A percentile compares a stretch with the other conserved stretches of the same genome.
These are phyloP conservation scores for Blakeslea trispora DNA, from an alignment of 371 early-diverging fungal species.

Conservation along the genomic window DNA sequence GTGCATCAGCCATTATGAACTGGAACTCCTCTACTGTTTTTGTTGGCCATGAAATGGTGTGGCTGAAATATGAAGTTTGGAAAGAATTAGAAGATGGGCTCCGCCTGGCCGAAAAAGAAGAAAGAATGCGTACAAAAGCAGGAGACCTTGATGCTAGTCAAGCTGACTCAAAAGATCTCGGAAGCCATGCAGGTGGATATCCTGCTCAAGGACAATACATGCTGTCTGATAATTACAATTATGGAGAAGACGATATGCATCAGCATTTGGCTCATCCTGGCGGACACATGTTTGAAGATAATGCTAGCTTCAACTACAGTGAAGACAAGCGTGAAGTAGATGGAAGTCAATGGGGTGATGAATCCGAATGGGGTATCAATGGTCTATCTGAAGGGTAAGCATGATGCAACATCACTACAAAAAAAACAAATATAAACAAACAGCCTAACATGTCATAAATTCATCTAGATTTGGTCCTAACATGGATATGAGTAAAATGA, in stretches of 20 bases:
- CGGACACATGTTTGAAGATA: slow-evolving; percentile 5
- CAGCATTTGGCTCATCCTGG: slow-evolving; percentile 9
- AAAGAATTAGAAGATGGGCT: slow-evolving; percentile 76
- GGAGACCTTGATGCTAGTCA: background rate
- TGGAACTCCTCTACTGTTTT: slow-evolving; percentile 25
- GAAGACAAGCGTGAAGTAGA: slow-evolving; percentile 36
- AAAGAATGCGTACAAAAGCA: slow-evolving; percentile 42
- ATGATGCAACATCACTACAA: background rate
- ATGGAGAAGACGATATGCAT: slow-evolving; percentile 1
- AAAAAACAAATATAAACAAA: background rate
- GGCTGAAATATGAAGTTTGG: slow-evolving; percentile 68
- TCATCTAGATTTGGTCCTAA: slow-evolving; percentile 39
- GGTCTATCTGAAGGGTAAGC: slow-evolving; percentile 39
- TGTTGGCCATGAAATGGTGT: slow-evolving; percentile 60
- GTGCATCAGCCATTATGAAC: slow-evolving; percentile 32
- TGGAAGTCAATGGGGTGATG: slow-evolving; percentile 42
- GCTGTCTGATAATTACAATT: slow-evolving; percentile 6
- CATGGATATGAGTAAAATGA: slow-evolving; percentile 45
- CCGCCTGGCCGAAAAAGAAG: slow-evolving; percentile 65
- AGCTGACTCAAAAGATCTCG: background rate
- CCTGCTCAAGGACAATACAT: background rate
- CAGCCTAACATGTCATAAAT: background rate
- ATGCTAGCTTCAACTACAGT: slow-evolving; percentile 29
- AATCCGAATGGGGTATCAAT: slow-evolving; percentile 42
- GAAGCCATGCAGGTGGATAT: background rate